A percentile compares a stretch with the other conserved stretches of the same genome.
Conservation (phyloP, 371 early-diverging fungal genomes). For the Capillidium heterosporum region DNA sequence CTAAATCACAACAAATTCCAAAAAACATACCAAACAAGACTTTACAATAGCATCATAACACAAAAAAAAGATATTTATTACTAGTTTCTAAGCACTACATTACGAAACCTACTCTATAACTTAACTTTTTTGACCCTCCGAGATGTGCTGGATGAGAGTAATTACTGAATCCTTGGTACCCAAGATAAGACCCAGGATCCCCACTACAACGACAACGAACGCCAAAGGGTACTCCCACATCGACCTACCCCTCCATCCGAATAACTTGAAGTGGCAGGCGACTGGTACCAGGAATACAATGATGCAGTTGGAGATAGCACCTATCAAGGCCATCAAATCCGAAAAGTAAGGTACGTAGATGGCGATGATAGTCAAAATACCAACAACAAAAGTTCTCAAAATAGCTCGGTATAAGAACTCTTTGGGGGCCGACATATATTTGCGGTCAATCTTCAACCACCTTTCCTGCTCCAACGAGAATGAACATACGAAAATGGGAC, state of each 20-base stretch:
- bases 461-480: slow-evolving; percentile 16
- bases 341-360: slow-evolving; percentile 63
- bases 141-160: background rate
- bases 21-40: no score
- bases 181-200: background rate
- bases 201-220: background rate
- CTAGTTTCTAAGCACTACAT: no score
- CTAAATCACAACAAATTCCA: no score
- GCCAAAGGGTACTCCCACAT: background rate
- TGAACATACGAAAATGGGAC: slow-evolving; percentile 62
- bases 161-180: background rate
- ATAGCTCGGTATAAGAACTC: slow-evolving; percentile 34
- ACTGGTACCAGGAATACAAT: slow-evolving; percentile 71
- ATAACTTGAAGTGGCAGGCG: slow-evolving; percentile 53
- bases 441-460: background rate
- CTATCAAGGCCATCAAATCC: slow-evolving; percentile 62
- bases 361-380: slow-evolving; percentile 32
- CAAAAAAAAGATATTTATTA: no score
- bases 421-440: slow-evolving; percentile 4
- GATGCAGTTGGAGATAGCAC: slow-evolving; percentile 54
- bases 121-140: background rate
- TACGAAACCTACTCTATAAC: no score
- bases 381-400: slow-evolving; percentile 30
- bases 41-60: no score
- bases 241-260: slow-evolving; percentile 22